Conservation (phyloP, 345 rosid species). For the Cardamine resedifolia region DNA sequence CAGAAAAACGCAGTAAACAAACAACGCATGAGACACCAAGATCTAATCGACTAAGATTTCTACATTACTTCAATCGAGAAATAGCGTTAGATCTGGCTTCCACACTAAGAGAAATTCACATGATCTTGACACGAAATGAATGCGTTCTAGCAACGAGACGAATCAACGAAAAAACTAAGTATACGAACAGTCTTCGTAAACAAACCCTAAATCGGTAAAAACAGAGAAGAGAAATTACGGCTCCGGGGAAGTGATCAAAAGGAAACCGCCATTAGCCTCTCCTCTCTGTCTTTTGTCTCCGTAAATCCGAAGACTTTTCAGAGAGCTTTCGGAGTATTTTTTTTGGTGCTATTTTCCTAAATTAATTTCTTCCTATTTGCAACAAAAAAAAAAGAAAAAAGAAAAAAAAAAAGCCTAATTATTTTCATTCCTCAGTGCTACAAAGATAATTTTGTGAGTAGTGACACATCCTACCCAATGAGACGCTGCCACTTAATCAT, state of each 20-base stretch:
- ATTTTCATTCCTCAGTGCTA: neutral
- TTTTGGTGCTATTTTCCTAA: neutral
- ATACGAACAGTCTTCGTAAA: neutral
- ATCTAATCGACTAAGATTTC: conserved; percentile 16
- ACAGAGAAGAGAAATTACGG: conserved; percentile 13
- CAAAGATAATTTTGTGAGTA: conserved; percentile 15
- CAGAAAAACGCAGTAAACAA: conserved; percentile 5
- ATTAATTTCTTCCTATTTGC: neutral
- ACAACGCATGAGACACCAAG: conserved; percentile 1
- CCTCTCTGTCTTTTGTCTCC: conserved; percentile 29
- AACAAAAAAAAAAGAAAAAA: neutral
- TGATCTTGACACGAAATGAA: conserved; percentile 15
- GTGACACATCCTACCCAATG: conserved; percentile 37
- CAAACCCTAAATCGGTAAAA: conserved; percentile 22
- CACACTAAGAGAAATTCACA: neutral
- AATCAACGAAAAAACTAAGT: conserved; percentile 8
- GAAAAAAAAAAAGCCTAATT: neutral
- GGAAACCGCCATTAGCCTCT: conserved; percentile 38
- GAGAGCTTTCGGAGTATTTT: conserved; percentile 11
- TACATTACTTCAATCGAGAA: conserved; percentile 20
- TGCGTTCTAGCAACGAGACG: neutral
- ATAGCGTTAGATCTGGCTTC: conserved; percentile 32
- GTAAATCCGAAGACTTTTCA: conserved; percentile 35
- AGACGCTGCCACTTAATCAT: conserved; percentile 16
- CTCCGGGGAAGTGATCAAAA: conserved; percentile 26